Base-by-base conservation (phyloP, 345 rosid species). In the Excoecaria agallocha region DNA sequence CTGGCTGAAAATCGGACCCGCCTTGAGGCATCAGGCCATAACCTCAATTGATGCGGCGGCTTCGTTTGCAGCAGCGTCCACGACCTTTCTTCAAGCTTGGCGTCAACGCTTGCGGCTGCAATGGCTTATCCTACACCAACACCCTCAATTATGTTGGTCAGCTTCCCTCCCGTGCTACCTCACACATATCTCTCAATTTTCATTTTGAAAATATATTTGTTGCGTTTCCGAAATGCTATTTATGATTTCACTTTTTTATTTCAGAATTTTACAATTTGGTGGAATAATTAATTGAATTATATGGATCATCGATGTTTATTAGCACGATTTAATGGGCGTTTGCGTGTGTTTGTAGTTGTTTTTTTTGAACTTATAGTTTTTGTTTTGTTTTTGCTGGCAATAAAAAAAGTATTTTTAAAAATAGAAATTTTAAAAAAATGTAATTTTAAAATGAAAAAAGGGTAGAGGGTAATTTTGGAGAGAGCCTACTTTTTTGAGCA, bases 41-140 rank as follows among this genome's bases (percentile, higher is more conserved):
- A 79, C 78, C 74, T 60, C 90, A 52, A 89, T 91, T 46, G 97
- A 92, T 0, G 82, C 81, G 55, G 96, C 93, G 19, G 93, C 97
- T 3, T 69, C 84, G 73, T 6, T 76, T 92, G 63, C 86, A 83
- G 74, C 92, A 89, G 80, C 91, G 96, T 24, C 92, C 85, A 62
- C 87, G 91, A 52, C 76, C 96, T 72, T 92, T 71, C 59, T 88
- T 90, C n/a, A 83, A 86, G 59, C 87, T 92, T 17, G 96, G 96
- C 69, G 96, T 92, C 30, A 92, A 90, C 51, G 90, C 96, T 71
- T 89, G 95, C 55, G 97, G 96, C 56, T 92, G 95, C 83, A 89
- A 90, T 74, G 95, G 97, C 68, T 77, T 92, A 50, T 86, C 93
- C 30, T 92, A n/a, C n/a, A n/a, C n/a, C n/a, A n/a, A 92, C 72